Evolutionary conservation across 306 rosid genomes (phyloP).

Genomic region (Morella rubra): DNA sequence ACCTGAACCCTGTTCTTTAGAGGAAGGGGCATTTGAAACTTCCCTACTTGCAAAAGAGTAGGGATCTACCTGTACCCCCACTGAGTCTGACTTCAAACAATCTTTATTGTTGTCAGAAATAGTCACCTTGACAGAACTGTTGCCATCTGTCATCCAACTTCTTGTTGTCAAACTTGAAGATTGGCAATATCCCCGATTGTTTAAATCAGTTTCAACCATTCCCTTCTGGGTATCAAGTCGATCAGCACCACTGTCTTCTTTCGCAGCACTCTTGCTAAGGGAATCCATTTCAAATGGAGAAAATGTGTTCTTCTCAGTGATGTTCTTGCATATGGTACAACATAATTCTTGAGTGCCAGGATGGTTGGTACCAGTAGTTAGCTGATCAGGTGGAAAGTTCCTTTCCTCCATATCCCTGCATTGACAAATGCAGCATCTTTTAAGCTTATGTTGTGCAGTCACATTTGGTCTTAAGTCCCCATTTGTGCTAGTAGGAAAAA

Average conservation of each 20-base stretch:
- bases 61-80: not conserved
- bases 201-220: not conserved
- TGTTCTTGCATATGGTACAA: not conserved
- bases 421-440: constrained; percentile 2
- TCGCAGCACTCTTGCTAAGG: not conserved
- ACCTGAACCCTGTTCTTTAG: constrained; percentile 1
- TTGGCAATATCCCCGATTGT: not conserved
- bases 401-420: not conserved
- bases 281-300: not conserved
- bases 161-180: not conserved
- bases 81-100: not conserved
- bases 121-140: not conserved
- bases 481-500: constrained; percentile 15
- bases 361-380: constrained; percentile 4
- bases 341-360: not conserved
- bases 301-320: not conserved
- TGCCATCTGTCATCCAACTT: not conserved
- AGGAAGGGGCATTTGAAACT: not conserved
- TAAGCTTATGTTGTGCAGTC: constrained; percentile 14
- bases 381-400: not conserved
- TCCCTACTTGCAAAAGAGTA: constrained; percentile 9
- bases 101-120: not conserved
- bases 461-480: constrained; percentile 11
- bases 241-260: not conserved
- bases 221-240: not conserved